Evolutionary conservation across 23 red algal genomes (phyloP), one percentile per base, ranked within the genome.

Genomic region (Gracilaria vermiculophylla): DNA sequence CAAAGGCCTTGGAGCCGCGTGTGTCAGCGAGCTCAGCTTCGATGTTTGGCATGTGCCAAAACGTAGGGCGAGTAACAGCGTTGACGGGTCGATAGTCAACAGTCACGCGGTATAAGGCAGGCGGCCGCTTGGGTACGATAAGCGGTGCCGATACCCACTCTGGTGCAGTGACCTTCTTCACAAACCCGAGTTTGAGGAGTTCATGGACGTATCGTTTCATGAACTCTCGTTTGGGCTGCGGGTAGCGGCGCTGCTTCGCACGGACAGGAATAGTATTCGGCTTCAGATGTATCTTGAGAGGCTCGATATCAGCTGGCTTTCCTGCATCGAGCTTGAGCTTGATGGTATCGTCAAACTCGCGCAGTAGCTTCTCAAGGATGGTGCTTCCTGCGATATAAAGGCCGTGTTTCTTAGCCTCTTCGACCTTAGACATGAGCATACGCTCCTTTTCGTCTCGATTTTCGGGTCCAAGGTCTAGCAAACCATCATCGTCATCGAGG

Each of bases 21-120:
- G 36, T 21, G 81, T 86, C 60, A 23, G 6, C 45, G 7, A 86
- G 21, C 13, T 86, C 81, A 28, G 61, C 81, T 70, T 86, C 81
- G 28, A 71, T 86, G 61, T 86, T 69, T 37, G 61, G 81, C 17
- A 86, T 86, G 19, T 58, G 81, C 81, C 31, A 73, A 1, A 71
- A 86, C 65, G 60, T 72, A 17, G 16, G 61, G 0, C 41, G 4
- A 3, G 60, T 86, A 5, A 61, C 81, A 25, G 23, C 71, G 8
- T 50, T 72, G 60, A 73, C 61, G 13, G 23, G 31, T 4, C 7
- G 20, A 35, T 86, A 72, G 65, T 86, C 81, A 86, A 71, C 42
- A 69, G 61, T 86, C 17, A 86, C 13, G 0, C 36, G 0, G 28
- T 72, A 86, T 11, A 86, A 71, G 5, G 81, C 58, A 20, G 17